Percentiles rank a stretch among this genome's conserved stretches.
Evolutionary conservation across 495 filamentous ascomycete genomes (phyloP).

Genomic region (Penicillium paradoxum): DNA sequence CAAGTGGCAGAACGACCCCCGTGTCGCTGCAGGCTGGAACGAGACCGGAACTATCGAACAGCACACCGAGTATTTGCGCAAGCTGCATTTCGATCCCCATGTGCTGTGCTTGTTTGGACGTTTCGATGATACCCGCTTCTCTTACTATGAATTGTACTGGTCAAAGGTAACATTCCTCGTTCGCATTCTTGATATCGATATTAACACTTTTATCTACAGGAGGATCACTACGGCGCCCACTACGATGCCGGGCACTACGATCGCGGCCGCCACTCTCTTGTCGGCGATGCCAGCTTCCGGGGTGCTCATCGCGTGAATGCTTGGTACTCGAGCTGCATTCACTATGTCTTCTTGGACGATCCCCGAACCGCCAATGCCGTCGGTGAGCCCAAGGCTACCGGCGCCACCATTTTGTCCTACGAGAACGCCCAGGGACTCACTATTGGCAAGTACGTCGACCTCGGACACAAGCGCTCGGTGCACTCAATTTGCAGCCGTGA

Average conservation of each 20-base stretch:
- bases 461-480: slow-evolving; percentile 63
- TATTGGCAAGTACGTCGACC: slow-evolving; percentile 60
- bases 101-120: slow-evolving; percentile 56
- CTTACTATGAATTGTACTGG: slow-evolving; percentile 71
- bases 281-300: slow-evolving; percentile 58
- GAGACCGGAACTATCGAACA: slow-evolving; percentile 60
- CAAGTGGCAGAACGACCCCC: slow-evolving; percentile 65
- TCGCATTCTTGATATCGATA: neutral
- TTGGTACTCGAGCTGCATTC: slow-evolving; percentile 65
- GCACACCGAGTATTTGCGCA: slow-evolving; percentile 56
- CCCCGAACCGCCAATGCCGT: slow-evolving; percentile 58
- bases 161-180: slow-evolving; percentile 47
- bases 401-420: slow-evolving; percentile 57
- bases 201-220: slow-evolving; percentile 36
- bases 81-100: slow-evolving; percentile 57
- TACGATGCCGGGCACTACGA: slow-evolving; percentile 60
- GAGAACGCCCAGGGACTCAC: slow-evolving; percentile 62
- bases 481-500: slow-evolving; percentile 56
- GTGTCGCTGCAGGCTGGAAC: slow-evolving; percentile 65
- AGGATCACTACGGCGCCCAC: slow-evolving; percentile 62
- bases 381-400: slow-evolving; percentile 61
- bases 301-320: slow-evolving; percentile 62
- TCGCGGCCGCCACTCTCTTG: slow-evolving; percentile 63
- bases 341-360: slow-evolving; percentile 67
- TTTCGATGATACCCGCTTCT: slow-evolving; percentile 57